Evolutionary conservation across 352 stramenopile species (phyloP).

Genomic region (Saprolegnia parasitica): DNA sequence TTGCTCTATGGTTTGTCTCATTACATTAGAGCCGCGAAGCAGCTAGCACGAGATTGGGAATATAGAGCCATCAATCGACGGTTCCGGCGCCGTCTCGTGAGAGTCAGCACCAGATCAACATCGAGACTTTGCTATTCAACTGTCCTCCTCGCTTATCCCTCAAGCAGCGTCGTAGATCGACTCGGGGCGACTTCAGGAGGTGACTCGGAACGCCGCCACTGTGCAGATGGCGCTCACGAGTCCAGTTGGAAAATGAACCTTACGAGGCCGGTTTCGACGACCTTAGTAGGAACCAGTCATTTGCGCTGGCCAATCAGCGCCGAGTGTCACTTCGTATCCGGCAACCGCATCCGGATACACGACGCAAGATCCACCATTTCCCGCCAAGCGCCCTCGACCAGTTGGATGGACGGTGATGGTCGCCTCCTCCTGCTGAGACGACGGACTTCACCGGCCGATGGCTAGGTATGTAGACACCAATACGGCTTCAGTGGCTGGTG

Average conservation of each 20-base stretch:
- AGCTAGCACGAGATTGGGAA: conserved; percentile 89
- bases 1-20: conserved; percentile 87
- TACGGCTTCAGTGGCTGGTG: no score
- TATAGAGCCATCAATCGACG: conserved; percentile 88
- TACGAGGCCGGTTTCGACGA: not conserved
- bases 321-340: not conserved
- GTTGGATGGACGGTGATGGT: not conserved
- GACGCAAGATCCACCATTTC: not conserved
- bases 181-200: conserved; percentile 74
- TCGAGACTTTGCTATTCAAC: conserved; percentile 86
- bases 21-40: conserved; percentile 82
- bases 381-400: not conserved
- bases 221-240: conserved; percentile 75
- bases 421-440: no score
- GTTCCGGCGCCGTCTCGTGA: conserved; percentile 44
- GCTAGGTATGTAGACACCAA: no score
- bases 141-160: conserved; percentile 88
- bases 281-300: conserved; percentile 4
- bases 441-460: no score
- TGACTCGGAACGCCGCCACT: conserved; percentile 82
- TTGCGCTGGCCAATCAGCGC: not conserved
- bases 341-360: not conserved
- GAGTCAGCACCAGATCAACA: conserved; percentile 59
- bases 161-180: conserved; percentile 36
- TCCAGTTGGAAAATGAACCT: conserved; percentile 54